Base-by-base conservation (phyloP, 306 rosid genomes). In the Pyrus betulifolia region DNA sequence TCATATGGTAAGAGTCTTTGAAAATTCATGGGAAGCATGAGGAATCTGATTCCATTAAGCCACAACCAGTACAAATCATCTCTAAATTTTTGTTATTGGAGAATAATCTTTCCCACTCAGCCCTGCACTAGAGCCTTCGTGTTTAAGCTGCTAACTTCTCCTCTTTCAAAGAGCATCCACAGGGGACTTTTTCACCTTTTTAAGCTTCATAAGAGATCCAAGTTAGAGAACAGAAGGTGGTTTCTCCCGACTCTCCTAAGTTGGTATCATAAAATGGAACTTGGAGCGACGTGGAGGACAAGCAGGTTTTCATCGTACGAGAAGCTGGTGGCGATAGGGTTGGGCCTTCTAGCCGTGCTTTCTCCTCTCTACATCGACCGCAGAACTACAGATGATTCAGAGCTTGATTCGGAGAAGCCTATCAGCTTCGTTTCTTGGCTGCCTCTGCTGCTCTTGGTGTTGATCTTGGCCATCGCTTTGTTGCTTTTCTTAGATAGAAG, bases 361-460 rank as follows among this genome's bases (percentile, higher is more conserved):
- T 95, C 99, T 40, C 97, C 97, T 58, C 91, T 95, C 69, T 95
- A 84, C 31, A 89, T 92, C 46, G 92, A 88, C 70, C 83, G 87
- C 40, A 82, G 79, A 66, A n/a, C 87, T 18, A 88, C 38, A 71
- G 51, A 71, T 52, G 93, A 88, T 3, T 70, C 77, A 35, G 96
- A 85, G 72, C 82, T 80, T 4, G 89, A 92, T 1, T 28, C 46
- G 45, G 92, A 89, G 67, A 75, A 87, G 61, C 72, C 83, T 59
- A 22, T 84, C 8, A 75, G 54, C 30, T 21, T 86, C 63, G 85
- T 81, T 45, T 77, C 81, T 63, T 83, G 83, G 87, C 74, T 92
- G 68, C 97, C 96, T 76, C 72, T 92, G 22, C 78, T 92, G 68
- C 97, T 92, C 30, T 40, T 92, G 35, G 62, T 80, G 74, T 69